Base-by-base conservation (phyloP, 306 rosid genomes). In the Corylus americana region DNA sequence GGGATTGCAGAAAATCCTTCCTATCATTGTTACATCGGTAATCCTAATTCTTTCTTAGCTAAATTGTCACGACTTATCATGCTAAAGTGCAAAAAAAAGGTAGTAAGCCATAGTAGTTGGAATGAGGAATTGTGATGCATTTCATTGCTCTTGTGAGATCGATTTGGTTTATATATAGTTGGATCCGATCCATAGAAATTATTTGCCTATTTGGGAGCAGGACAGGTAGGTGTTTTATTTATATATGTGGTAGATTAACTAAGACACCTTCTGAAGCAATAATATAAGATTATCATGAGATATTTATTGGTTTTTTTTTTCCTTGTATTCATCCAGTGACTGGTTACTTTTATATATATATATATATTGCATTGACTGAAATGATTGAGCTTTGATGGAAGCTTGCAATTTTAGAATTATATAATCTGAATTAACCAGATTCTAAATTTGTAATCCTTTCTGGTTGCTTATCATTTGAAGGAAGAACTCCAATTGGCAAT, bases 401-500 rank as follows among this genome's bases (percentile, higher is more conserved):
- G 22, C 14, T 73, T 54, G 29, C 62, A 29, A 42, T 73, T 70
- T 50, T 50, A 49, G n/a, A 16, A 49, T 45, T 29, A 22, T 2
- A 12, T 2, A 12, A 48, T 18, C 20, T 20, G 74, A 49, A 45
- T 44, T 82, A 50, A 75, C 54, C 73, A 49, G 70, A 20, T 45
- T 58, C 12, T 74, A 31, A 12, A 17, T 79, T 78, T 67, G 68
- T 49, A 31, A 58, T 54, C 42, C 31, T 55, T 74, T 49, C 31
- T 51, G 49, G 81, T 63, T 59, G 71, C 49, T 81, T 71, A 7
- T 85, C 18, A 67, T 85, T 20, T 85, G 85, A 85, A 92, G 97
- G 92, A 92, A 85, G 92, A 90, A 78, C 97, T 90, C 47, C 71
- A 84, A 59, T 79, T 88, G 88, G 91, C 97, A 72, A 81, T 92